Percentiles rank a stretch among this genome's conserved stretches.
Evolutionary conservation across 345 rosid genomes (phyloP).

Genomic region (Jatropha curcas): DNA sequence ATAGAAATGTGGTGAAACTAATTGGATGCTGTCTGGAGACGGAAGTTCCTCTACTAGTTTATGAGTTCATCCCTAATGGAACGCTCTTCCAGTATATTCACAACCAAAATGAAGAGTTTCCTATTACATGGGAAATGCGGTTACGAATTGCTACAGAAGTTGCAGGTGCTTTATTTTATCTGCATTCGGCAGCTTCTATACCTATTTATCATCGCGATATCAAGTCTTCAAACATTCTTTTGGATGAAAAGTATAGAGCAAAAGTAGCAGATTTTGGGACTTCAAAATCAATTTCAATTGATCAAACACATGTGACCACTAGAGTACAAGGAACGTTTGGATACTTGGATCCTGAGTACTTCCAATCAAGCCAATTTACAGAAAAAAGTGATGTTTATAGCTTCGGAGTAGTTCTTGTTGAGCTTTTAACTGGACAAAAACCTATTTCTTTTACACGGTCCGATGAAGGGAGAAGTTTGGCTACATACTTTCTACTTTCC

Average conservation of each 20-base stretch:
- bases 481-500: neutral
- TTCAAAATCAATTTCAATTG: neutral
- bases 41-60: conserved; percentile 1
- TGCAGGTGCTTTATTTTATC: neutral
- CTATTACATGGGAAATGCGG: neutral
- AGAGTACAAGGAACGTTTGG: neutral
- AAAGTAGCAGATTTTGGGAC: conserved; percentile 6
- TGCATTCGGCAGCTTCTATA: conserved; percentile 5
- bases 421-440: neutral
- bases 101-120: neutral
- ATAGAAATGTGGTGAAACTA: conserved; percentile 1
- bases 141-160: neutral
- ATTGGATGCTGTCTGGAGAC: neutral
- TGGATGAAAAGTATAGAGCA: conserved; percentile 9
- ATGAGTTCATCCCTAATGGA: conserved; percentile 5
- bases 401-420: neutral
- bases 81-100: neutral
- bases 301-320: conserved; percentile 1
- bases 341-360: neutral
- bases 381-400: neutral
- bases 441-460: neutral
- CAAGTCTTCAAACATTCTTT: conserved; percentile 4
- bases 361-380: neutral
- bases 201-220: conserved; percentile 10
- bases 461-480: neutral